Conservation (phyloP, 805 yeast species). For the Scheffersomyces stipitis region DNA sequence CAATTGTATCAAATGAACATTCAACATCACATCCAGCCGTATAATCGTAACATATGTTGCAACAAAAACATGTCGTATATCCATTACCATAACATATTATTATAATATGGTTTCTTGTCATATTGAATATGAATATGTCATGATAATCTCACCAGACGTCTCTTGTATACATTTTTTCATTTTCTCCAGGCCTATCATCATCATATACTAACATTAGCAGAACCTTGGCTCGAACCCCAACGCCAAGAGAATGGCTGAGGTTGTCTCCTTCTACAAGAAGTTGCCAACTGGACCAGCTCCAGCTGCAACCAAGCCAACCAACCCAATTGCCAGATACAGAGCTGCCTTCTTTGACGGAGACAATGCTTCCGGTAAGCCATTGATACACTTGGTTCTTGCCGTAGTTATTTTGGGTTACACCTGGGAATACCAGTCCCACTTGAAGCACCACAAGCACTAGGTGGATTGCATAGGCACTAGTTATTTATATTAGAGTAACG, state of each 20-base stretch:
- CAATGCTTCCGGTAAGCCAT: slow-evolving; percentile 81
- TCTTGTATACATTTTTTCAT: too few species aligned
- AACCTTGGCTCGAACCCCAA: slow-evolving; percentile 94
- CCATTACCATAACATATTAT: too few species aligned
- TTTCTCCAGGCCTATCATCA: too few species aligned
- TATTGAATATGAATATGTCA: too few species aligned
- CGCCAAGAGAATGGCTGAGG: slow-evolving; percentile 94
- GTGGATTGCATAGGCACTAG: too few species aligned
- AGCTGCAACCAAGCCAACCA: slow-evolving; percentile 61
- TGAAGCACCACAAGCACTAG: slow-evolving; percentile 37
- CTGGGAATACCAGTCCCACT: slow-evolving; percentile 91
- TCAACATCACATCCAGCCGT: too few species aligned
- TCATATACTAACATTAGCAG: slow-evolving; percentile 42
- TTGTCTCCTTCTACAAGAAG: slow-evolving; percentile 92
- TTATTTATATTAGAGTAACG: not conserved
- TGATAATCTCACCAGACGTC: too few species aligned
- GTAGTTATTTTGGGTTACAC: slow-evolving; percentile 80
- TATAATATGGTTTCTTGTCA: too few species aligned
- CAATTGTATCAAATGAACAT: too few species aligned
- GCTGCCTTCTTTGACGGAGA: slow-evolving; percentile 84
- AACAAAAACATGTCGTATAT: too few species aligned
- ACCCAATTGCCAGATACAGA: slow-evolving; percentile 74
- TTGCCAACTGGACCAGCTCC: slow-evolving; percentile 93
- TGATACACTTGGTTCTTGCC: slow-evolving; percentile 70
- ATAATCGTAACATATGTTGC: too few species aligned